phyloP scores from a whole-genome alignment of 177 flowering plant species.

The Vitis hybrid region DNA sequence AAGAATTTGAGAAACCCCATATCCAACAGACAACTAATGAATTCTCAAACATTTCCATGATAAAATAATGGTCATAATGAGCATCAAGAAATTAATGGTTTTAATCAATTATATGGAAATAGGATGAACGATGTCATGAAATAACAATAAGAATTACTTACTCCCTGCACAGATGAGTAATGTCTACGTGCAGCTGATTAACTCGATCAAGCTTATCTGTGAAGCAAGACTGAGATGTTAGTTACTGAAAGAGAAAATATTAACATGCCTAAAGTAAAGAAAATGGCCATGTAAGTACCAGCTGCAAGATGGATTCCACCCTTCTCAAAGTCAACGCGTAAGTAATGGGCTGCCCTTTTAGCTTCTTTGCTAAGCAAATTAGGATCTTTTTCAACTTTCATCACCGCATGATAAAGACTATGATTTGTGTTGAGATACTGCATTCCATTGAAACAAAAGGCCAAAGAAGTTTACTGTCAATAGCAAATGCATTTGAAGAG shows the following conservation, averaged over 20 bases:
- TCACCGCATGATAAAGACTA: slow-evolving; percentile 67
- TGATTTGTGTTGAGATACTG: slow-evolving; percentile 90
- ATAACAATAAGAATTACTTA: slow-evolving; percentile 35
- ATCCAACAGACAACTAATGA: too few relatives aligned
- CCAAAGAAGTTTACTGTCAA: slow-evolving; percentile 2
- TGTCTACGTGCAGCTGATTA: slow-evolving; percentile 63
- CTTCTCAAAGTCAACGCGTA: slow-evolving; percentile 92
- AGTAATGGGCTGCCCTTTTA: slow-evolving; percentile 68
- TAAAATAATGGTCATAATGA: neutral
- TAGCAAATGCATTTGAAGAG: neutral
- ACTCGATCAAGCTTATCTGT: slow-evolving; percentile 77
- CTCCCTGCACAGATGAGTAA: slow-evolving; percentile 71
- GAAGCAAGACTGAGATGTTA: slow-evolving; percentile 12
- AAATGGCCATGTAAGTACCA: slow-evolving; percentile 34
- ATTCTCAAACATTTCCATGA: too few relatives aligned
- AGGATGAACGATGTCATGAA: neutral
- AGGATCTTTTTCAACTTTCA: slow-evolving; percentile 70
- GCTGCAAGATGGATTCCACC: slow-evolving; percentile 89
- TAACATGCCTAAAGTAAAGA: neutral
- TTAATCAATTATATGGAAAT: neutral
- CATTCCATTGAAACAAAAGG: slow-evolving; percentile 6
- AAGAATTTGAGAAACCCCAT: too few relatives aligned
- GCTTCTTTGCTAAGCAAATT: slow-evolving; percentile 61
- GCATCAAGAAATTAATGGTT: neutral
- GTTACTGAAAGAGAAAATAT: neutral